Conservation (phyloP, 306 rosid species). For the Ammopiptanthus mongolicus region DNA sequence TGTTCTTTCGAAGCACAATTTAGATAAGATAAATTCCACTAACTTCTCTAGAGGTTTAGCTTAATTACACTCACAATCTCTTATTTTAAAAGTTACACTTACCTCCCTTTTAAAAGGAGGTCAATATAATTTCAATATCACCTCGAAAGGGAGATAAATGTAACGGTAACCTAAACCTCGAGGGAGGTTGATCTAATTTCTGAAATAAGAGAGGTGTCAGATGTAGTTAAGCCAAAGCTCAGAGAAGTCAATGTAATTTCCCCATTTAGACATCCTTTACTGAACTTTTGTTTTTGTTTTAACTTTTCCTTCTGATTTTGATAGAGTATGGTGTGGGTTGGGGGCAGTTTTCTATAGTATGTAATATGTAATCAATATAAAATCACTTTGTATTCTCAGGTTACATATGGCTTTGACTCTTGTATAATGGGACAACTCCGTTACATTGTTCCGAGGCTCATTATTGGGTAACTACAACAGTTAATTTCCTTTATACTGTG, state of each 20-base stretch:
- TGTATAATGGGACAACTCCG: slow-evolving; percentile 77
- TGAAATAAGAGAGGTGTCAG: too few relatives aligned
- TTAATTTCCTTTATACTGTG: neutral
- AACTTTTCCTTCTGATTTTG: neutral
- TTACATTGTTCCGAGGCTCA: slow-evolving; percentile 66
- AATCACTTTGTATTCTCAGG: slow-evolving; percentile 27
- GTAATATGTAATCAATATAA: neutral
- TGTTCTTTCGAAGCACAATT: neutral
- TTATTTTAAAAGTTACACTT: too few relatives aligned
- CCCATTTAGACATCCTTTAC: neutral
- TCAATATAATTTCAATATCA: too few relatives aligned
- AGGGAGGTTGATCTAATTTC: too few relatives aligned
- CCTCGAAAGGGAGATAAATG: too few relatives aligned
- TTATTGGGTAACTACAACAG: slow-evolving; percentile 58
- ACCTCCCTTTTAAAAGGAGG: too few relatives aligned
- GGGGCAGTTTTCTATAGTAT: too few relatives aligned
- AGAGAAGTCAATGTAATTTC: too few relatives aligned
- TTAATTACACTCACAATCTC: too few relatives aligned
- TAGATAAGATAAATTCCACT: neutral
- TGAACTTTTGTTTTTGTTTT: neutral
- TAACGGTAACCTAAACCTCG: too few relatives aligned
- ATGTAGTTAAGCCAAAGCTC: too few relatives aligned
- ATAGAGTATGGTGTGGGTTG: neutral
- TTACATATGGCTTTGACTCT: slow-evolving; percentile 63
- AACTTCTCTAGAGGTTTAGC: too few relatives aligned